Percentiles rank a stretch among this genome's conserved stretches.
Evolutionary conservation across 2,329 filamentous ascomycete genomes (phyloP).

Genomic region (Herpotrichia juniperi): DNA sequence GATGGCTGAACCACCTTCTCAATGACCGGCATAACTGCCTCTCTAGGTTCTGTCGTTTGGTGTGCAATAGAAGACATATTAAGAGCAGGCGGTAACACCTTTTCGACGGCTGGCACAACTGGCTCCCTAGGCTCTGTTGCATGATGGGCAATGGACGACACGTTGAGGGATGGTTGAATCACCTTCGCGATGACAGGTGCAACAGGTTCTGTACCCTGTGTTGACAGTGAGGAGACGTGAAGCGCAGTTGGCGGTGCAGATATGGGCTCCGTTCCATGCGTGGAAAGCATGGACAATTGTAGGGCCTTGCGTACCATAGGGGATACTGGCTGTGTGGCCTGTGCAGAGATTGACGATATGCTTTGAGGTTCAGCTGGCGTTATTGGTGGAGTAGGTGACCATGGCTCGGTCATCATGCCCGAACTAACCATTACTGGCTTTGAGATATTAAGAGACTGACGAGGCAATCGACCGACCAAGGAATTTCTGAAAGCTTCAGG

Average conservation of each 20-base stretch:
- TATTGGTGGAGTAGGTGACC: conserved; percentile 28
- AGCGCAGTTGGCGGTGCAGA: conserved; percentile 14
- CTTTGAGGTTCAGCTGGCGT: conserved; percentile 2
- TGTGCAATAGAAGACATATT: conserved; percentile 33
- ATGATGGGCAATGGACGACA: conserved; percentile 5
- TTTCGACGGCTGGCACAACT: conserved; percentile 33
- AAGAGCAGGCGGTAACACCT: conserved; percentile 31
- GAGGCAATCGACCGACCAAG: conserved; percentile 26
- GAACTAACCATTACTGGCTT: conserved; percentile 62
- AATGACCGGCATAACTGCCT: conserved; percentile 35
- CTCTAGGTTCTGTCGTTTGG: conserved; percentile 26
- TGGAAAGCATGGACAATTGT: conserved; percentile 26
- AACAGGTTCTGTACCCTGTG: conserved; percentile 32
- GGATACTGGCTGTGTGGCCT: conserved; percentile 31
- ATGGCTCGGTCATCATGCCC: conserved; percentile 67
- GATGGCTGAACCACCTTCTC: conserved; percentile 36
- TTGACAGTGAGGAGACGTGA: conserved; percentile 25
- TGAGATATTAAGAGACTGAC: conserved; percentile 21
- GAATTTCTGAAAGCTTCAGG: conserved; percentile 33
- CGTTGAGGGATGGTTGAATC: conserved; percentile 1
- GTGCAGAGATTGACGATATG: conserved; percentile 14
- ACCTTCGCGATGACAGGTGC: conserved; percentile 22
- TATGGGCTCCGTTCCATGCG: conserved; percentile 32
- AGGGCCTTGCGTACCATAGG: conserved; percentile 3
- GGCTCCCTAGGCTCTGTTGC: conserved; percentile 30